Evolutionary conservation across 2,329 filamentous ascomycete genomes (phyloP), one percentile per base, ranked within the genome.

Genomic region (Nothopassalora personata): DNA sequence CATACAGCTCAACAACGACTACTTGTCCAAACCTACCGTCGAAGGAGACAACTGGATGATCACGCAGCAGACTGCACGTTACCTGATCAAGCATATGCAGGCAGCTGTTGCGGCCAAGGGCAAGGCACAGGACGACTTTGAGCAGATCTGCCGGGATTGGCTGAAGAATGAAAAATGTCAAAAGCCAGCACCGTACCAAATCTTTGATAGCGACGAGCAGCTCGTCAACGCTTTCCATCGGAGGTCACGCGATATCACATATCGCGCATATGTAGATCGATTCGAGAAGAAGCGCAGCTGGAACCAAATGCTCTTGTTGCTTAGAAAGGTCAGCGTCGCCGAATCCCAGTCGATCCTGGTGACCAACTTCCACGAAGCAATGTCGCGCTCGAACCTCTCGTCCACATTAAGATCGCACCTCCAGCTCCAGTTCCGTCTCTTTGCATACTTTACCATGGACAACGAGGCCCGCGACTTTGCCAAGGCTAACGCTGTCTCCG

Each of bases 31-130:
- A 66, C 79, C 79, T 0, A 83, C 80, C 0, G 81, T 83, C 1
- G 80, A 83, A 62, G 80, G 81, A 1, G 80, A 82, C 65, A 83
- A 83, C 57, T 82, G 79, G 79, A 82, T 82, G 80, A 82, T 83
- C 45, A 81, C 79, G 0, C 80, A 82, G 59, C 80, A 83, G 67
- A 78, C 78, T 3, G 77, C 78, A 0, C 73, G 74, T 27, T 79
- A 78, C 59, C 66, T 83, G 27, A 80, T 83, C 68, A 82, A 83
- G 66, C 79, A 79, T 47, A 81, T 81, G 76, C 68, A 73, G 30
- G 66, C 71, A 30, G 75, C 75, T 4, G 72, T 75, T 5, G 67
- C 72, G 7, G 67, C 70, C 11, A 51, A 73, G n/a, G 68, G 66
- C 30, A 56, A 70, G 11, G 64, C 74, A 1, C 69, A 70, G 49